Percentiles rank a stretch among this genome's conserved stretches.
These are phyloP conservation scores for Penicillium sp. DNA, from an alignment of 2,329 filamentous ascomycete species.

Conservation along the genomic window DNA sequence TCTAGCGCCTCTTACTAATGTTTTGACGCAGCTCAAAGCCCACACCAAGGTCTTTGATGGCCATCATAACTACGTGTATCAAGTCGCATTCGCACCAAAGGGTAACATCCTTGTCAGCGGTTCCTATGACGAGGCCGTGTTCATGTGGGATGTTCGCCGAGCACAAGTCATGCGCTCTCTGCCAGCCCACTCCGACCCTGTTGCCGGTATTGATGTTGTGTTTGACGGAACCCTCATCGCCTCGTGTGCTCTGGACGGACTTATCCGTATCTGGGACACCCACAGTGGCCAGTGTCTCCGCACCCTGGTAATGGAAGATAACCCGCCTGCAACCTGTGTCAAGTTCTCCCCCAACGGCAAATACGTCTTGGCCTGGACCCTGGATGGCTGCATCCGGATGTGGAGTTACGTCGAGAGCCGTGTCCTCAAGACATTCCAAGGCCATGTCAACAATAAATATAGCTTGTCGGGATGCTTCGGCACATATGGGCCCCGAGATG, in stretches of 20 bases:
- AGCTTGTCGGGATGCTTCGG: conserved; percentile 85
- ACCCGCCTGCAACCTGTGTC: conserved; percentile 82
- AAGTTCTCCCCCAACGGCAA: conserved; percentile 93
- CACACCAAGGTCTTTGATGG: conserved; percentile 66
- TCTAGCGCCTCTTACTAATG: background rate
- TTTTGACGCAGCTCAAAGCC: conserved; percentile 47
- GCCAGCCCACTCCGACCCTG: conserved; percentile 92
- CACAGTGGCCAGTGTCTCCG: conserved; percentile 91
- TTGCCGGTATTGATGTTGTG: conserved; percentile 89
- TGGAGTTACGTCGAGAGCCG: conserved; percentile 94
- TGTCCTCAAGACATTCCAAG: conserved; percentile 96
- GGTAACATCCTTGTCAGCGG: conserved; percentile 95
- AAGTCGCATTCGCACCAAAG: conserved; percentile 92
- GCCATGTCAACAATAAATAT: conserved; percentile 79
- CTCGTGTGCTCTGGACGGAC: conserved; percentile 84
- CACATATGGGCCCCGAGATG: conserved; percentile 52
- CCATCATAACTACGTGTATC: conserved; percentile 96
- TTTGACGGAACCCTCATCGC: conserved; percentile 87
- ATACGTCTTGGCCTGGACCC: conserved; percentile 84
- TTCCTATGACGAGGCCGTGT: conserved; percentile 95
- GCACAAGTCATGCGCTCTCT: conserved; percentile 84
- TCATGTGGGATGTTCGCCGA: conserved; percentile 91
- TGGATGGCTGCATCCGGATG: conserved; percentile 83
- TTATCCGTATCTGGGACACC: conserved; percentile 95
- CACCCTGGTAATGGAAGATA: conserved; percentile 94